These are phyloP conservation scores for Nepenthes gracilis DNA, from an alignment of 148 eudicot genomes.

Conservation along the genomic window DNA sequence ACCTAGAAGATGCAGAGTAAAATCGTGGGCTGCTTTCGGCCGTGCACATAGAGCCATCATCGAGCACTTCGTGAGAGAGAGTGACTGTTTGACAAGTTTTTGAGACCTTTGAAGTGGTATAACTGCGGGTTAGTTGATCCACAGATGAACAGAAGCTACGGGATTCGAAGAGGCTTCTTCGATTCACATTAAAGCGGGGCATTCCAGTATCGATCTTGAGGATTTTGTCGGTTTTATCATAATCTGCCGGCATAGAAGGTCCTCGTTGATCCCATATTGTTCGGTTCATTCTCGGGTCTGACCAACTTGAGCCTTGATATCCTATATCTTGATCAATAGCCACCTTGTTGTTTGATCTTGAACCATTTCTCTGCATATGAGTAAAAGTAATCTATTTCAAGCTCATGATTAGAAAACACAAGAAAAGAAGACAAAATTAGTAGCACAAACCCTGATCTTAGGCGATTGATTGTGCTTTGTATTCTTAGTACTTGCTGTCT, in stretches of 20 bases:
- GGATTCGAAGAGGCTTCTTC: constrained; percentile 38
- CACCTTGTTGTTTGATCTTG: constrained; percentile 26
- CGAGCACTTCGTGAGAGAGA: constrained; percentile 12
- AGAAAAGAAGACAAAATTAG: not conserved
- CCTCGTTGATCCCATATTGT: constrained; percentile 16
- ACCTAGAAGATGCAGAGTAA: constrained; percentile 22
- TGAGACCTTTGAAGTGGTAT: constrained; percentile 55
- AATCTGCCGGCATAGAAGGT: constrained; percentile 14
- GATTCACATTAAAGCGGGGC: constrained; percentile 21
- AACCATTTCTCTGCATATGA: constrained; percentile 39
- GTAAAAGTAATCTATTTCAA: too few species aligned
- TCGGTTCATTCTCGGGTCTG: constrained; percentile 24
- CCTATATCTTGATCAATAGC: constrained; percentile 17
- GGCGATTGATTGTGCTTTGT: constrained; percentile 26
- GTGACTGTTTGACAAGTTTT: constrained; percentile 13
- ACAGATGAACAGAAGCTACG: constrained; percentile 19
- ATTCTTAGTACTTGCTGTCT: constrained; percentile 25
- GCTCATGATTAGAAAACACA: not conserved
- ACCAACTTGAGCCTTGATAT: constrained; percentile 23
- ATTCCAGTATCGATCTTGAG: constrained; percentile 51
- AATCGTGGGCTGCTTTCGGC: constrained; percentile 40
- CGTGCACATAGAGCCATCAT: constrained; percentile 44
- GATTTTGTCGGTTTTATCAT: constrained; percentile 41
- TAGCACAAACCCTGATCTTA: constrained; percentile 31
- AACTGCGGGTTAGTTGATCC: constrained; percentile 46